Evolutionary conservation across 768 basidiomycete genomes (phyloP).

Genomic region (Suillus placidus): DNA sequence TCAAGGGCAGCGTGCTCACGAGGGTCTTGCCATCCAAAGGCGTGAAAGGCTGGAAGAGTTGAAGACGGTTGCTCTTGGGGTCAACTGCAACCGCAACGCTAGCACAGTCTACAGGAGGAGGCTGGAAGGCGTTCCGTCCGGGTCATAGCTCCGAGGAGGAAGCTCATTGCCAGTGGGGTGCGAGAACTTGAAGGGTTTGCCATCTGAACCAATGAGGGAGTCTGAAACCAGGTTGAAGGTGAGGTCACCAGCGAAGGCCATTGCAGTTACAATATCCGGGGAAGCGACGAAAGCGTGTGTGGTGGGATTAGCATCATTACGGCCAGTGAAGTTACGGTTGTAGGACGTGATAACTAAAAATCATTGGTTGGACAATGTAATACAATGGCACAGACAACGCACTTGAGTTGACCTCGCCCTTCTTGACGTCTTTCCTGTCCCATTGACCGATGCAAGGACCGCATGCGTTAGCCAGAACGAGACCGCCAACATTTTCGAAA

Average conservation of each 20-base stretch:
- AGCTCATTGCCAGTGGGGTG: slow-evolving; percentile 90
- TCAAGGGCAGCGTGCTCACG: slow-evolving; percentile 98
- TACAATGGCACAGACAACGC: slow-evolving; percentile 31
- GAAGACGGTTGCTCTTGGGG: slow-evolving; percentile 87
- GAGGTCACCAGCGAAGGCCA: slow-evolving; percentile 92
- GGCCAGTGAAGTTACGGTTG: slow-evolving; percentile 99
- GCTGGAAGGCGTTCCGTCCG: slow-evolving; percentile 98
- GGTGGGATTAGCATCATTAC: slow-evolving; percentile 99
- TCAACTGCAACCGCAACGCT: slow-evolving; percentile 84
- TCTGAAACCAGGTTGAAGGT: slow-evolving; percentile 98
- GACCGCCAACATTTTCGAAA: slow-evolving; percentile 86
- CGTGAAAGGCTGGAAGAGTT: slow-evolving; percentile 85
- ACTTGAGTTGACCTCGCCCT: slow-evolving; percentile 97
- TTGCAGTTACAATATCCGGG: slow-evolving; percentile 94
- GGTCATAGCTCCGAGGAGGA: slow-evolving; percentile 94
- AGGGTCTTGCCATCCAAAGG: slow-evolving; percentile 93
- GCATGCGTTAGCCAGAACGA: slow-evolving; percentile 97
- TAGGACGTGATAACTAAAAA: slow-evolving; percentile 92
- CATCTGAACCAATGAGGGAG: slow-evolving; percentile 82
- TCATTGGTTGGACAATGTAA: slow-evolving; percentile 7
- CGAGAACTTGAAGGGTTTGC: slow-evolving; percentile 97
- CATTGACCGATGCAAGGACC: slow-evolving; percentile 99
- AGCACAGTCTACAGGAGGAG: slow-evolving; percentile 85
- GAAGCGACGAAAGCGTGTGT: slow-evolving; percentile 97
- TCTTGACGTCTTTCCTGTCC: slow-evolving; percentile 96